Conservation (phyloP, 768 basidiomycete genomes). For the Tricholoma flavovirens region DNA sequence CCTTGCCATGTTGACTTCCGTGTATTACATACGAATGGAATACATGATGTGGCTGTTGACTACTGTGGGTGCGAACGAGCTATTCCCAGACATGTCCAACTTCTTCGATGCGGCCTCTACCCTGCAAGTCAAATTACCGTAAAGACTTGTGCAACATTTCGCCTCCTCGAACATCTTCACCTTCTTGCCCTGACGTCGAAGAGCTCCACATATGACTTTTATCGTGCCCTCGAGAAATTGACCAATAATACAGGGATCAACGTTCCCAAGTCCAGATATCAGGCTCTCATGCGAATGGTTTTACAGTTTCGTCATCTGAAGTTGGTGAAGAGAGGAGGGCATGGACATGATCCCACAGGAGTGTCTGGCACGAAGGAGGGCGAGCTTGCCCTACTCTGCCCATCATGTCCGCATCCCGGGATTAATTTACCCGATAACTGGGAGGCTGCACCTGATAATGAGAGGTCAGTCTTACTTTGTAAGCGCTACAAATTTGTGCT, state of each 20-base stretch:
- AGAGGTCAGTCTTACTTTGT: not conserved
- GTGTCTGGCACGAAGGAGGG: conserved; percentile 17
- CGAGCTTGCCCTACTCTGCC: conserved; percentile 19
- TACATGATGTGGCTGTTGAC: conserved; percentile 11
- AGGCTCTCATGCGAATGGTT: conserved; percentile 10
- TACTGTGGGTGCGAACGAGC: conserved; percentile 9
- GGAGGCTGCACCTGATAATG: too few relatives aligned
- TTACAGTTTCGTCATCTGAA: not conserved
- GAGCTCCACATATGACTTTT: conserved; percentile 24
- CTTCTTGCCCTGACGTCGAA: conserved; percentile 22
- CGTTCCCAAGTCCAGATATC: conserved; percentile 5
- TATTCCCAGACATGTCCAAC: conserved; percentile 8
- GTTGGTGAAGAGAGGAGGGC: conserved; percentile 17
- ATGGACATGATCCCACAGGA: conserved; percentile 13
- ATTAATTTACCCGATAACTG: too few relatives aligned
- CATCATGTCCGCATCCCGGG: too few relatives aligned
- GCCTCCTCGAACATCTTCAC: conserved; percentile 20
- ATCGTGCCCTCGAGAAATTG: conserved; percentile 14
- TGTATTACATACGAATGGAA: conserved; percentile 14
- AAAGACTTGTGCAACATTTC: conserved; percentile 21
- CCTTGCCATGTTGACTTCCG: not conserved
- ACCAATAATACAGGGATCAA: conserved; percentile 22
- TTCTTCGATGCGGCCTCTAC: conserved; percentile 14
- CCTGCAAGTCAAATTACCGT: conserved; percentile 14
- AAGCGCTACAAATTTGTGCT: too few relatives aligned